Base-by-base conservation (phyloP, 2,329 filamentous ascomycete genomes). In the Curvularia verruculosa region DNA sequence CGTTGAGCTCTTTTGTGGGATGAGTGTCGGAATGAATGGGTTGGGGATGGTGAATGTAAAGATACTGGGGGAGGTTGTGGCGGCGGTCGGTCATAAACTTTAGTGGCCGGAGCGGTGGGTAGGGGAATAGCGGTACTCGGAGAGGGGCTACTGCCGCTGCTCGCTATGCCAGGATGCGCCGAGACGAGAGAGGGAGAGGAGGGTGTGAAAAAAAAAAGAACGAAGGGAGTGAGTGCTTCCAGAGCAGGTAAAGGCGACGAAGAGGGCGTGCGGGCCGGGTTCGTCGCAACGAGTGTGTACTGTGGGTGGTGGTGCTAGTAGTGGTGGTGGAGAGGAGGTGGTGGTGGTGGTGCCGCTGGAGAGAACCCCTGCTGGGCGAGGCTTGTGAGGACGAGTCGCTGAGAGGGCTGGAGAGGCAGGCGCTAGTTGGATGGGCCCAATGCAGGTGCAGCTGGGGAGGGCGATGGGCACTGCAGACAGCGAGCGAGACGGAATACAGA, bases 21-120 rank as follows among this genome's bases (percentile, higher is more conserved):
- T 53, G 58, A 43, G 41, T 26, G 46, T 53, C 58, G 40, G 63
- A 61, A 59, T 56, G 55, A 49, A 68, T 59, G 58, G 54, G 26
- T 28, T 61, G 48, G 49, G 65, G 60, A 64, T 67, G 66, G 39
- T 59, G 61, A 24, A 56, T 50, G 59, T 68, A 71, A 52, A 62
- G 64, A 71, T 69, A 65, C 47, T 60, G 61, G 39, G 61, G 49
- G 56, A 51, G 51, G 65, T 52, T 57, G 60, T 63, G 58, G 67
- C 61, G 59, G 66, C 56, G 65, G 64, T 67, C 63, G 65, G 62
- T 64, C 68, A 69, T 71, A 62, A 65, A 68, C 63, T 58, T 56
- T 55, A 56, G 55, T 36, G 54, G 60, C 43, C 46, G 54, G 47
- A 23, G 49, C 49, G 48, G 47, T 29, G 49, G 54, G 48, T 52